A percentile compares a stretch with the other conserved stretches of the same genome.
phyloP scores from a whole-genome alignment of 225 moss, liverwort and hornwort genomes.

The Physcomitrium patens region DNA sequence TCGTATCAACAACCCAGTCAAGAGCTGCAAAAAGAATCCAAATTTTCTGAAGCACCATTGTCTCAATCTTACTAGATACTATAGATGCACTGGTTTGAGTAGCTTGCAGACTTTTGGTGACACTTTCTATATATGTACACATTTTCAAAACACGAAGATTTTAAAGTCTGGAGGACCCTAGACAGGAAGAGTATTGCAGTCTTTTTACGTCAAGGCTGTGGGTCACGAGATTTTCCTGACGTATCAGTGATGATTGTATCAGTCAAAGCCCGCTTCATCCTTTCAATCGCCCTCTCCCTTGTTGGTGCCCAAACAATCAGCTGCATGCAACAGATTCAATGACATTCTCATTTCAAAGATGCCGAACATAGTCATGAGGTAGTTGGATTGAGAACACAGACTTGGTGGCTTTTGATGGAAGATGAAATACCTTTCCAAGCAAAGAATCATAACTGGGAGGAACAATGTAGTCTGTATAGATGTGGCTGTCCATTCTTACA shows the following conservation, averaged over 20 bases:
- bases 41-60: no score
- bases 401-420: neutral
- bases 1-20: neutral
- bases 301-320: conserved; percentile 99
- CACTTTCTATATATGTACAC: no score
- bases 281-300: conserved; percentile 88
- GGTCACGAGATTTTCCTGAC: neutral
- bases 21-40: neutral
- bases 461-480: conserved; percentile 98
- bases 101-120: no score
- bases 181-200: no score
- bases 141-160: no score
- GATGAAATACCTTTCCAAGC: conserved; percentile 79
- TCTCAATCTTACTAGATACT: no score
- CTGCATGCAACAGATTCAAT: conserved; percentile 42
- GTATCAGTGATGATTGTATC: conserved; percentile 95
- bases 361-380: neutral
- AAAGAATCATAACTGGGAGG: conserved; percentile 99
- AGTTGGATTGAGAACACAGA: neutral
- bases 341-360: neutral
- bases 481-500: conserved; percentile 99
- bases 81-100: no score
- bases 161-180: no score
- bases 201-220: neutral
- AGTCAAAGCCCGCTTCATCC: conserved; percentile 93